Evolutionary conservation across 2,329 filamentous ascomycete species (phyloP), one percentile per base, ranked within the genome.

Genomic region (Leptographium galeiforme): DNA sequence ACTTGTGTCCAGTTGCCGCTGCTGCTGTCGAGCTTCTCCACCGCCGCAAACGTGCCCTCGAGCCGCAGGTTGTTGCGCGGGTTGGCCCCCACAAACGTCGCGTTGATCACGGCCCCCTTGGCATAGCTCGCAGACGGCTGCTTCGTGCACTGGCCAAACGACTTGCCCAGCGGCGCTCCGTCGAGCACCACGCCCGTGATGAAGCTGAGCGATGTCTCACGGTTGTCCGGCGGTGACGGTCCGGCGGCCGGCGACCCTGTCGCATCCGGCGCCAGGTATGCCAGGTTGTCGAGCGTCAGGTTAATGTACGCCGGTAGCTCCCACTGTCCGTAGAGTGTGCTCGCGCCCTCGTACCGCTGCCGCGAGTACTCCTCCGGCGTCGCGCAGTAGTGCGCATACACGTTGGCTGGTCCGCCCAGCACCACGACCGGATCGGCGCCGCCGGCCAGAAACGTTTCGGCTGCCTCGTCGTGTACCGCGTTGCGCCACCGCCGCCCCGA

Each of bases 251-350:
- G 63, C 59, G 70, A 54, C 60, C 66, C 63, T 50, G 72, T 67
- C 57, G 70, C 67, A 47, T 71, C 71, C 53, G 71, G 70, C 12
- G 73, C 72, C 4, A 94, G 77, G 64, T 84, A 84, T 16, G 75
- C 76, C 4, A 93, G 77, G 64, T 85, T 81, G 39, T 73, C 75
- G n/a, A 89, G 72, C 0, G 88, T 90, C 45, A 91, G 74, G 66
- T 94, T 90, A 70, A 96, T 87, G 70, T 93, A 93, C 1, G 89
- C 91, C 39, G 85, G 80, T 12, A 96, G 76, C 0, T 89, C 87
- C 66, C 89, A 81, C 2, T 78, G 85, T 0, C 91, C 91, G 65
- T 87, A 93, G 2, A 97, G 79, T 0, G 91, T 97, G 8, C 86
- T 91, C 0, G 88, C 91, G n/a, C 90, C 91, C 70, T 97, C 91